These are phyloP conservation scores for Ganoderma boninense DNA, from an alignment of 1,284 basidiomycete species.

Conservation along the genomic window DNA sequence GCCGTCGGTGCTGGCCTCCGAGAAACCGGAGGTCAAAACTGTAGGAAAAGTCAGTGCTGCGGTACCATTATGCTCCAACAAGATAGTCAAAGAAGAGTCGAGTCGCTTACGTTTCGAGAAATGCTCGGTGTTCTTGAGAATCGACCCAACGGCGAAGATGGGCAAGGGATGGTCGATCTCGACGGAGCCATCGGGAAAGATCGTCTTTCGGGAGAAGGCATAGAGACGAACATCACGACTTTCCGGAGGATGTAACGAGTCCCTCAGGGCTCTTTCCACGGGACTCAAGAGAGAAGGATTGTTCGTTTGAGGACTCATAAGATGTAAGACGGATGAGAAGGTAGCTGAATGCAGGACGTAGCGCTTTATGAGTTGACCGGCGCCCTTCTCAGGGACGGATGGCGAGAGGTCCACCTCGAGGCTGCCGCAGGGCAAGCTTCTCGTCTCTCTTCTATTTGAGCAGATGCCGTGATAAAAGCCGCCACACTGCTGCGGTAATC, in stretches of 20 bases:
- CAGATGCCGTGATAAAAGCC: background rate
- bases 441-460: background rate
- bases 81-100: background rate
- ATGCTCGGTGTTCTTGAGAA: constrained; percentile 33
- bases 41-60: background rate
- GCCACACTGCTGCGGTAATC: background rate
- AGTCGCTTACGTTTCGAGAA: constrained; percentile 32
- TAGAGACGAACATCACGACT: constrained; percentile 36
- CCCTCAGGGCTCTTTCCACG: constrained; percentile 23
- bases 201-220: constrained; percentile 30
- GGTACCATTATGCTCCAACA: background rate
- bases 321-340: background rate
- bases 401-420: background rate
- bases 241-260: constrained; percentile 20
- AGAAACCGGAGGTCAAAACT: constrained; percentile 37
- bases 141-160: constrained; percentile 29
- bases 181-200: constrained; percentile 14
- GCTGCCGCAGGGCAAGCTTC: background rate
- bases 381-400: background rate
- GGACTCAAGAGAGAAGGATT: constrained; percentile 2
- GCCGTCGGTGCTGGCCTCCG: constrained; percentile 21
- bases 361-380: background rate
- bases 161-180: constrained; percentile 31
- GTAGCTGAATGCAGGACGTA: background rate
- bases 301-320: background rate